Evolutionary conservation across 352 stramenopile species (phyloP), one percentile per base, ranked within the genome.

Genomic region (Pythium volutum): DNA sequence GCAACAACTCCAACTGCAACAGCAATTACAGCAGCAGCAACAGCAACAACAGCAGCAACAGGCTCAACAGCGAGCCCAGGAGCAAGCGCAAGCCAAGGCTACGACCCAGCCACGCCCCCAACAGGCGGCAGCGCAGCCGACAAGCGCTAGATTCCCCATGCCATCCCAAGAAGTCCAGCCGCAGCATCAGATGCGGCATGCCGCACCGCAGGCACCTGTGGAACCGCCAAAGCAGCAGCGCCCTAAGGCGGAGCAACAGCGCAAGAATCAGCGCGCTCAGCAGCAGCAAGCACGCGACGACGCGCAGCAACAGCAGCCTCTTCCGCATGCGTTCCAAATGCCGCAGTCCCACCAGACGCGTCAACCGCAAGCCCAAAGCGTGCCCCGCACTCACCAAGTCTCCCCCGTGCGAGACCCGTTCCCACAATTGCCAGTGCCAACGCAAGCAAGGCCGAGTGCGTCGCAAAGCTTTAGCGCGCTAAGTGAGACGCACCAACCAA

Each of bases 1-100:
- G 25, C 69, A 69, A 39, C 57, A 69, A 33, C 69, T 66, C 22
- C 60, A 71, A 27, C 54, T 69, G 22, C 53, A 47, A 25, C 59
- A 71, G 18, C 53, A 47, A 14, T 16, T 43, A 33, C 45, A 55
- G 46, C 47, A 62, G 12, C 54, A 55, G 11, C 33, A 65, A 43
- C 50, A 58, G 29, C 53, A 45, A n/a, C 33, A 57, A 27, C 42
- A 52, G 20, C 42, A 55, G 16, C 55, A 53, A 12, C 55, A 62
- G 12, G 33, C 33, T 2, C 43, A 46, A 2, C 39, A 60, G 29
- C 27, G 55, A 14, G 25, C 43, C 3, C 46, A 57, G 25, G 43
- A 64, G 38, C 38, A 51, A 34, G 36, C 29, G 11, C 39, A 64
- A 23, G n/a, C 33, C 10, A 62, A 55, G 31, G n/a, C 43, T 7